phyloP scores from a whole-genome alignment of 345 rosid genomes.

The Iberis pinnata region DNA sequence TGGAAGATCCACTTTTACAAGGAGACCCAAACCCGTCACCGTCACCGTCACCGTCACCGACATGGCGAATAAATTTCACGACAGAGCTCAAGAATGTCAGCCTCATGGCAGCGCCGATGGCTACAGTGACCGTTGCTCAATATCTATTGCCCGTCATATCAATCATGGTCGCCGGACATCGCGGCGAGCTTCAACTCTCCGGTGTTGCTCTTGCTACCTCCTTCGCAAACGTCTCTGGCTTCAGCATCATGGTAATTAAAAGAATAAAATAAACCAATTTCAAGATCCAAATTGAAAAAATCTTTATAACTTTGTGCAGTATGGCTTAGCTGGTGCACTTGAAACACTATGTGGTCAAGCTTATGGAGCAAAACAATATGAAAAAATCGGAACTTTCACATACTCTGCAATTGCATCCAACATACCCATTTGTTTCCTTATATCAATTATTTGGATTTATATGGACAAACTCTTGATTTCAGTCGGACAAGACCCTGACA shows the following conservation, averaged over 20 bases:
- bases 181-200: slow-evolving; percentile 21
- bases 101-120: slow-evolving; percentile 23
- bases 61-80: slow-evolving; percentile 19
- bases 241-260: slow-evolving; percentile 18
- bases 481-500: slow-evolving; percentile 24
- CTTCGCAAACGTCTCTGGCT: slow-evolving; percentile 24
- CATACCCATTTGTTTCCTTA: slow-evolving; percentile 14
- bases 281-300: too few relatives aligned
- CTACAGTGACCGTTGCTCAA: slow-evolving; percentile 22
- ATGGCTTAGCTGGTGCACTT: slow-evolving; percentile 24
- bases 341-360: slow-evolving; percentile 31
- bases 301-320: background rate
- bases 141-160: slow-evolving; percentile 21
- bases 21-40: background rate
- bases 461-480: slow-evolving; percentile 17
- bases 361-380: slow-evolving; percentile 20
- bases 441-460: slow-evolving; percentile 22
- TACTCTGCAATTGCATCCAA: slow-evolving; percentile 21
- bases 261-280: too few relatives aligned
- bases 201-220: slow-evolving; percentile 27
- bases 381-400: slow-evolving; percentile 19
- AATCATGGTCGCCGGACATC: slow-evolving; percentile 24
- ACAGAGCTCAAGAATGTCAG: slow-evolving; percentile 16
- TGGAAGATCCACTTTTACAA: slow-evolving; percentile 24
- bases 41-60: background rate